Evolutionary conservation across 305 asterid genomes (phyloP), one percentile per base, ranked within the genome.

Genomic region (Plantago coronopus): DNA sequence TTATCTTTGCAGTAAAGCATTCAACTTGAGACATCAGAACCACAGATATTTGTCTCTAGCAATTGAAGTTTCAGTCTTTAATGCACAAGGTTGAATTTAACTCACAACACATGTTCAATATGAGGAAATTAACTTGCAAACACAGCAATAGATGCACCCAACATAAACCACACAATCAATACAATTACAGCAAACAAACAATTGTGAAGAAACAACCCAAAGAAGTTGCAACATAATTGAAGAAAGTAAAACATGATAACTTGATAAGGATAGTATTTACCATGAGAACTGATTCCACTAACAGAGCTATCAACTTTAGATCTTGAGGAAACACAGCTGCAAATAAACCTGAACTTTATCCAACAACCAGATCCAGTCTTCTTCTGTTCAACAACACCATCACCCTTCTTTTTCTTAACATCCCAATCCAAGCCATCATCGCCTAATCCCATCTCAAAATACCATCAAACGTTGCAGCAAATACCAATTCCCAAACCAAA

Each of bases 291-390:
- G 80, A 79, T 76, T 72, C 86, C 79, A 72, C 93, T 81, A 51
- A 76, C 47, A 25, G 93, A 79, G 77, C 68, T 80, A 72, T 81
- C 93, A 62, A 84, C 91, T 74, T 86, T 84, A 76, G 95, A 78
- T 76, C 89, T 86, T 70, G 95, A 84, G 61, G 80, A 70, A 47
- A 84, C 74, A 76, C 93, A 86, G 74, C 77, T 66, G 57, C 83
- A 72, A 65, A 86, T 65, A 73, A 76, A 70, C 70, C 84, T 69
- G 45, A 81, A 78, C 73, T 76, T 79, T 56, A 81, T 66, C 72
- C 90, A 81, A 72, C 88, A 81, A 4, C 88, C 83, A 63, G 42
- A 34, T 7, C 42, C 42, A 34, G 42, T 34, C 42, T 34, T 34
- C 13, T 63, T 73, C 67, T 59, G 65, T 70, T 56, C 71, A 63